Conservation (phyloP, 331 rosid genomes). For the Saraca asoca region DNA sequence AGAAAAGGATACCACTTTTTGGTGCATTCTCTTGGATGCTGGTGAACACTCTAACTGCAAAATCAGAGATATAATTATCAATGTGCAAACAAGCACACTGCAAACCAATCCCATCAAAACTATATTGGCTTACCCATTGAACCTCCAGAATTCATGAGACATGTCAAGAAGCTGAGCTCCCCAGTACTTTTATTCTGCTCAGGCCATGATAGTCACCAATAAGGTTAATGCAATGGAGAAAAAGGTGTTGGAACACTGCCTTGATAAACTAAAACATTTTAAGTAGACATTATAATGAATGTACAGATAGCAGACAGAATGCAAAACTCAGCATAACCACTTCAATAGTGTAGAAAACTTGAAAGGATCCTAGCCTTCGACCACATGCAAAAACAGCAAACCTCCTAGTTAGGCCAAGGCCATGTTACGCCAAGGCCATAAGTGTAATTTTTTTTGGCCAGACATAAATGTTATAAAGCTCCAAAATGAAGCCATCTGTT, state of each 20-base stretch:
- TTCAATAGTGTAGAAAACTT: neutral
- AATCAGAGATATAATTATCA: slow-evolving; percentile 28
- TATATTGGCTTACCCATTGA: slow-evolving; percentile 46
- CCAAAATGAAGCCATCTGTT: slow-evolving; percentile 20
- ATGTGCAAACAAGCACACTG: slow-evolving; percentile 15
- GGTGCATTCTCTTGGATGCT: slow-evolving; percentile 55
- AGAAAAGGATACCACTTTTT: slow-evolving; percentile 43
- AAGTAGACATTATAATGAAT: neutral
- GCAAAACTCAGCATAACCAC: slow-evolving; percentile 29
- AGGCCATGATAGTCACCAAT: slow-evolving; percentile 19
- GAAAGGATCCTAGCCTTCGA: too few relatives aligned
- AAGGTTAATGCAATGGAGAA: slow-evolving; percentile 21
- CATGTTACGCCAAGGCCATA: slow-evolving; percentile 15
- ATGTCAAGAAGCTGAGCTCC: slow-evolving; percentile 49
- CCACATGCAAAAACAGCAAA: too few relatives aligned
- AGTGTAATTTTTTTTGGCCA: too few relatives aligned
- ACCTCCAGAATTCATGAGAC: slow-evolving; percentile 54
- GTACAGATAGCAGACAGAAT: slow-evolving; percentile 9
- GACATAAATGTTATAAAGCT: neutral
- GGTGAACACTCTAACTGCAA: slow-evolving; percentile 56
- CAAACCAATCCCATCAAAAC: slow-evolving; percentile 4
- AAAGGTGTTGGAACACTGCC: neutral
- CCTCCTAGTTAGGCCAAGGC: slow-evolving; percentile 19
- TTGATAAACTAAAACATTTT: slow-evolving; percentile 9
- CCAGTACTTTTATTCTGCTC: slow-evolving; percentile 51